Evolutionary conservation across 2,329 filamentous ascomycete species (phyloP), one percentile per base, ranked within the genome.

Genomic region (Diaporthe sp.): DNA sequence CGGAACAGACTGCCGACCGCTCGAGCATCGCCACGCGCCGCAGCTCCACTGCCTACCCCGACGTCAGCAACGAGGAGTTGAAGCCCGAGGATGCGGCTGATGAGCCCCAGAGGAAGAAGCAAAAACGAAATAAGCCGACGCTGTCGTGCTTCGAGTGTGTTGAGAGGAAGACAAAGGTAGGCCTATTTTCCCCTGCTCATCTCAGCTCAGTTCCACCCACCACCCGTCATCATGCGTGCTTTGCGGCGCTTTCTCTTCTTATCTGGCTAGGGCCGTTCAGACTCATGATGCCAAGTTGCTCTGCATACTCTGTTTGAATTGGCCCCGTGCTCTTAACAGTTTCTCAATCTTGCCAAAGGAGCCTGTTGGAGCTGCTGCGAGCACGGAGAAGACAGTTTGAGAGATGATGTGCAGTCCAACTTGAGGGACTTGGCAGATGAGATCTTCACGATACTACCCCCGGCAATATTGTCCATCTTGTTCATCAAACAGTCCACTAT

Each of bases 71-170:
- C 13, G 68, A 76, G n/a, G 73, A 44, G 31, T 78, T 78, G 57
- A 80, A 77, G 62, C 77, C 77, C 9, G 77, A 79, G 10, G 82
- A 81, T 10, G 80, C 81, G 1, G 75, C 77, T 13, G 70, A 75
- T 0, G 81, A 86, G 58, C 88, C 86, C n/a, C 81, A 85, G 15
- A 89, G 86, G 83, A 94, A 94, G 86, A 95, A 94, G 85, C 94
- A 96, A 85, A 95, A 94, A 86, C 91, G 94, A 65, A 96, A 96
- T 84, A 96, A 96, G 83, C 94, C 94, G 4, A 96, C 94, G 1
- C 82, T 96, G 77, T 95, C 93, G 67, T 96, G 94, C 80, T 90
- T 92, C 77, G 93, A 95, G 82, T 96, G 94, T 81, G 94, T 96
- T 31, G 93, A 95, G 84, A 88, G 94, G 79, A 96, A 96, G 85